phyloP scores from a whole-genome alignment of 208 protist species.

The Naegleria fowleri region DNA sequence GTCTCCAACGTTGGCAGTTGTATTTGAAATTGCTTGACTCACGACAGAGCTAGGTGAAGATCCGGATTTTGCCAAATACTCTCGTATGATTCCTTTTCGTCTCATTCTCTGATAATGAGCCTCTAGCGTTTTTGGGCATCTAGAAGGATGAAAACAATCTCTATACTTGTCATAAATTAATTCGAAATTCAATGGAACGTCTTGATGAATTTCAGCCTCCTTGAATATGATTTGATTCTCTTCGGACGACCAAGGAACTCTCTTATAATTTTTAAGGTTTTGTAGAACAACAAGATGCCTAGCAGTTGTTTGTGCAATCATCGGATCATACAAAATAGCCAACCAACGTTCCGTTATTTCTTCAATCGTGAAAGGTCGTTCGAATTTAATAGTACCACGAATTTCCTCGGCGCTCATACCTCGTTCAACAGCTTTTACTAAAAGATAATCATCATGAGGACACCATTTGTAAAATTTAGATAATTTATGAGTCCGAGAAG shows the following conservation, averaged over 20 bases:
- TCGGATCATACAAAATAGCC: neutral
- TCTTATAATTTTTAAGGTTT: neutral
- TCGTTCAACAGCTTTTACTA: neutral
- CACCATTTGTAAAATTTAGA: slow-evolving; percentile 19
- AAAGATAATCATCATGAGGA: slow-evolving; percentile 10
- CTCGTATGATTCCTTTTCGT: neutral
- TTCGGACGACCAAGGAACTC: slow-evolving; percentile 24
- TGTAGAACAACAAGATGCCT: neutral
- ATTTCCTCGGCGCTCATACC: neutral
- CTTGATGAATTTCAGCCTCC: neutral
- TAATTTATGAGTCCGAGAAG: neutral
- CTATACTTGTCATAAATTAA: slow-evolving; percentile 5
- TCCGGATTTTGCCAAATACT: neutral
- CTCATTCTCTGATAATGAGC: slow-evolving; percentile 16
- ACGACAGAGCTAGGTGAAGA: neutral
- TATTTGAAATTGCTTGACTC: neutral
- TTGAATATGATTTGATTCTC: slow-evolving; percentile 10
- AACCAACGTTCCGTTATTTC: slow-evolving; percentile 13
- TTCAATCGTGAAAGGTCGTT: neutral
- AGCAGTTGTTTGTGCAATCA: neutral
- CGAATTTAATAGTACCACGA: neutral
- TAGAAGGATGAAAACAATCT: slow-evolving; percentile 10
- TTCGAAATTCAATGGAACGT: neutral
- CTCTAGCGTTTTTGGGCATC: neutral
- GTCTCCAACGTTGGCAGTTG: neutral